Evolutionary conservation across 306 rosid species (phyloP), one percentile per base, ranked within the genome.

Genomic region (Biancaea sappan): DNA sequence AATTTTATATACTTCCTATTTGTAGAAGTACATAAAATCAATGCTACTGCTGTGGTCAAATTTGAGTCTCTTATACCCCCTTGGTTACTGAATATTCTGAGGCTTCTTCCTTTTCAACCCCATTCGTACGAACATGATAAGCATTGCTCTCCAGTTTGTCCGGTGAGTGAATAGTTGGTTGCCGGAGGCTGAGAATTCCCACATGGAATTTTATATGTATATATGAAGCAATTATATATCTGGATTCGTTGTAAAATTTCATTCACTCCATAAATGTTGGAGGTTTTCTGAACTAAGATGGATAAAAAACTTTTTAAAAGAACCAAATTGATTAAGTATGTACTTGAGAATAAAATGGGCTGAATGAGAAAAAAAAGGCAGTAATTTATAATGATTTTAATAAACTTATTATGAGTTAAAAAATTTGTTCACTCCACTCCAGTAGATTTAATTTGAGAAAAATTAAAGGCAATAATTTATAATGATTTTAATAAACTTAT

Each of bases 41-140:
- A 11, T n/a, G 8, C 40, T 24, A 10, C 34, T 13, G 63, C 58
- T 41, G 52, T 32, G 18, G 74, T 28, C 69, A 69, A 69, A 43
- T 15, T 60, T 26, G 52, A 68, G 67, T 78, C 25, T 84, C 71
- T 69, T 69, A 61, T 34, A 71, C 62, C 51, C 48, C 57, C 37
- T 52, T 63, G 15, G 24, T 24, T 10, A 16, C 29, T 43, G 40
- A 43, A 71, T 28, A 32, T 5, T 5, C 8, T 14, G 13, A 40
- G 18, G n/a, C n/a, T n/a, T 26, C 11, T 29, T 31, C 15, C 13
- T 66, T 66, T 16, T 8, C 57, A 16, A 41, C 8, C 3, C 56
- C 9, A 21, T 34, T 22, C 28, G 19, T 66, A 16, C 10, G 10
- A n/a, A 16, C 1, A 35, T 3, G 1, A 35, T 35, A 44, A 2